These are phyloP conservation scores for Erodium maritimum DNA, from an alignment of 345 rosid genomes.

Conservation along the genomic window DNA sequence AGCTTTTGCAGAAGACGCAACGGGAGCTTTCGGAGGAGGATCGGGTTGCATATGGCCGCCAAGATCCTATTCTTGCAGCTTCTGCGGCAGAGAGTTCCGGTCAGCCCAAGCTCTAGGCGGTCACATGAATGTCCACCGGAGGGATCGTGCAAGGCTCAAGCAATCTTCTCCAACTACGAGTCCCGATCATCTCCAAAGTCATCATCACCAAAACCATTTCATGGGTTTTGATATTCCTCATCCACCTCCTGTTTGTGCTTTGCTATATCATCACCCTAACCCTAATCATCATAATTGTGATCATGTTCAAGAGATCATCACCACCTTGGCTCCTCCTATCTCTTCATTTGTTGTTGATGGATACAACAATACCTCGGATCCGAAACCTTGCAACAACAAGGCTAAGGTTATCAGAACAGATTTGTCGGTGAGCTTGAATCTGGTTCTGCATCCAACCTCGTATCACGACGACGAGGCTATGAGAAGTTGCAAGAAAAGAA, in stretches of 20 bases:
- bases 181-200: conserved; percentile 30
- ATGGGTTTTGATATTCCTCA: conserved; percentile 13
- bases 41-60: conserved; percentile 60
- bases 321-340: conserved; percentile 16
- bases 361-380: not conserved
- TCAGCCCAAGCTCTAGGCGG: conserved; percentile 95
- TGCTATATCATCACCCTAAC: conserved; percentile 26
- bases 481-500: not conserved
- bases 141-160: conserved; percentile 70
- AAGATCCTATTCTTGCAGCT: conserved; percentile 63
- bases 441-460: not conserved
- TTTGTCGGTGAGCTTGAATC: not conserved
- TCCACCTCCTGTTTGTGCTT: no score
- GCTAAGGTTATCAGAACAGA: no score
- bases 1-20: conserved; percentile 64
- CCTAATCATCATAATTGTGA: conserved; percentile 19
- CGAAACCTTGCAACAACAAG: not conserved
- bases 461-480: not conserved
- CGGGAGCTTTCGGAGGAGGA: conserved; percentile 30
- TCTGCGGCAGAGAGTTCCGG: conserved; percentile 59
- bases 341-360: conserved; percentile 11
- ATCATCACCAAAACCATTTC: conserved; percentile 30
- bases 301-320: no score
- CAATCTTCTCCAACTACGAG: conserved; percentile 29
- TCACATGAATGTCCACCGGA: conserved; percentile 90